Evolutionary conservation across 257 asterid species (phyloP).

Genomic region (Anisodus tanguticus): DNA sequence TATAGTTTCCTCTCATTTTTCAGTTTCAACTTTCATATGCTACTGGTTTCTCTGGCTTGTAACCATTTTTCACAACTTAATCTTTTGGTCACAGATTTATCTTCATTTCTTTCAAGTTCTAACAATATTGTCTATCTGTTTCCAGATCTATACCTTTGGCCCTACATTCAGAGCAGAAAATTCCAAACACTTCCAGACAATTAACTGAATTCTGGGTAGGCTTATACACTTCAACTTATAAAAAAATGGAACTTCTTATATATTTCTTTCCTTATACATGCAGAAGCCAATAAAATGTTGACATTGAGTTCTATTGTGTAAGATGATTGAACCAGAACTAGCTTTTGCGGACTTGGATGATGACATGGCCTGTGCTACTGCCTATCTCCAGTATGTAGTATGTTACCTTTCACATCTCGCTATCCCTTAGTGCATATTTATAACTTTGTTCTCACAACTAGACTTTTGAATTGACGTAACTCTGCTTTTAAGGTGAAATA

Average conservation of each 20-base stretch:
- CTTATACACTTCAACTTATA: slow-evolving; percentile 24
- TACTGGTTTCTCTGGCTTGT: background rate
- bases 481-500: slow-evolving; percentile 67
- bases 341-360: slow-evolving; percentile 98
- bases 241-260: background rate
- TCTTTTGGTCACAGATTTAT: background rate
- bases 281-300: slow-evolving; percentile 29
- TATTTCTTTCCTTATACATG: slow-evolving; percentile 12
- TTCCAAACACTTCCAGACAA: slow-evolving; percentile 93
- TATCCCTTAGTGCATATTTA: slow-evolving; percentile 33
- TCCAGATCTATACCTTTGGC: slow-evolving; percentile 96
- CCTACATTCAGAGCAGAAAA: slow-evolving; percentile 99
- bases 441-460: slow-evolving; percentile 17
- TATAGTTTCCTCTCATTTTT: slow-evolving; percentile 40
- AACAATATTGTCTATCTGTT: slow-evolving; percentile 30
- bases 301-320: slow-evolving; percentile 40
- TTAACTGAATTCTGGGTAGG: slow-evolving; percentile 97
- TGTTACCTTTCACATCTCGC: slow-evolving; percentile 69
- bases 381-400: slow-evolving; percentile 99
- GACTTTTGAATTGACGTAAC: slow-evolving; percentile 27
- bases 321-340: slow-evolving; percentile 99
- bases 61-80: background rate
- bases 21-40: slow-evolving; percentile 15
- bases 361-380: slow-evolving; percentile 99
- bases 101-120: slow-evolving; percentile 26